phyloP scores from a whole-genome alignment of 148 eudicot species.

The Chenopodium suecicum region DNA sequence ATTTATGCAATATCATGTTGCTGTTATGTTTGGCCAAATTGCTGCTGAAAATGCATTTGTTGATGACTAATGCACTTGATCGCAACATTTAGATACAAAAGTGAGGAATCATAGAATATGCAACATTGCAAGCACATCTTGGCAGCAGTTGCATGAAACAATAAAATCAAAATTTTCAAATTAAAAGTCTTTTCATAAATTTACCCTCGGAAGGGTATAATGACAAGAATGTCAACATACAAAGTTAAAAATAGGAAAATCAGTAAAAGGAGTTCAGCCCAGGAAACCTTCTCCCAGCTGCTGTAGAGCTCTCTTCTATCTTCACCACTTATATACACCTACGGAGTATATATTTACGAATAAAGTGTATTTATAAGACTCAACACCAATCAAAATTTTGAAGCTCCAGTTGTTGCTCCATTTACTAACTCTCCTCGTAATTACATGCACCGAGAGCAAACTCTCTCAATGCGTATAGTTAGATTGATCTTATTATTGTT shows the following conservation, averaged over 20 bases:
- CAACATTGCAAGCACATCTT: background rate
- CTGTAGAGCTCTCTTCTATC: background rate
- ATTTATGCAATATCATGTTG: too few species aligned
- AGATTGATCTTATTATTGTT: slow-evolving; percentile 1
- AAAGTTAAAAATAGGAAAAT: background rate
- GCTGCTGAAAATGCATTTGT: too few species aligned
- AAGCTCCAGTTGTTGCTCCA: slow-evolving; percentile 41
- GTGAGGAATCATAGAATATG: background rate
- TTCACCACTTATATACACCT: slow-evolving; percentile 8
- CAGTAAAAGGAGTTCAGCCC: background rate
- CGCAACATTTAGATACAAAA: too few species aligned
- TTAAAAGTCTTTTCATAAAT: background rate
- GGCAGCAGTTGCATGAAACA: background rate
- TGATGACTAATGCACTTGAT: too few species aligned
- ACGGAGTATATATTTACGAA: slow-evolving; percentile 14
- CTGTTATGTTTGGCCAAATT: too few species aligned
- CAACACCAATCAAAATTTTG: slow-evolving; percentile 41
- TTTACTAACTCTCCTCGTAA: slow-evolving; percentile 16
- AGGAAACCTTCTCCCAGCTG: slow-evolving; percentile 4
- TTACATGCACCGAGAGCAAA: slow-evolving; percentile 14
- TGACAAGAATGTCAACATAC: background rate
- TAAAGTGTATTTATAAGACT: background rate
- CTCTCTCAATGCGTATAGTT: background rate
- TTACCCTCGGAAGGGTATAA: background rate
- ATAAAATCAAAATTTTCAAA: background rate